Percentiles rank a stretch among this genome's conserved stretches.
phyloP scores from a whole-genome alignment of 257 asterid genomes.

The Craterostigma plantagineum region DNA sequence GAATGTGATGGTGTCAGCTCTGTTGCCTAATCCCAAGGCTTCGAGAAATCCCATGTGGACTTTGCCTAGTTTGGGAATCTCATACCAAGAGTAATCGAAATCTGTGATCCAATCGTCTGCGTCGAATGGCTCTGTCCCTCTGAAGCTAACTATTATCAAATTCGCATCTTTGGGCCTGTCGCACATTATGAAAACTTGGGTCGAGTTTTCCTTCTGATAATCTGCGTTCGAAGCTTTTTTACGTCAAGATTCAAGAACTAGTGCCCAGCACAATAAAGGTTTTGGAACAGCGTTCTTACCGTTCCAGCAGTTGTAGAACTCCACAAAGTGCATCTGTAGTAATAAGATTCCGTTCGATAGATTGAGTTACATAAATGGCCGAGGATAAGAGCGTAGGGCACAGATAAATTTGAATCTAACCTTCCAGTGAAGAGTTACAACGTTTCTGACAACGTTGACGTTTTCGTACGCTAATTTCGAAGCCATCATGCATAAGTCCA shows the following conservation, averaged over 20 bases:
- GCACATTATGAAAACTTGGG: slow-evolving; percentile 77
- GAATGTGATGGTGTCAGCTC: slow-evolving; percentile 42
- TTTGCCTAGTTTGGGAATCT: slow-evolving; percentile 67
- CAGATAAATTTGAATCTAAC: slow-evolving; percentile 13
- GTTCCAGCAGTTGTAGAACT: slow-evolving; percentile 89
- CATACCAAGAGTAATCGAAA: slow-evolving; percentile 93
- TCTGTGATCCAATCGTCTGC: slow-evolving; percentile 95
- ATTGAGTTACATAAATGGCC: not conserved
- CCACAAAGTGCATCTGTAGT: slow-evolving; percentile 91
- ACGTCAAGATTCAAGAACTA: not conserved
- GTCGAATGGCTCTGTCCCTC: slow-evolving; percentile 94
- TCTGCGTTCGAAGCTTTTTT: slow-evolving; percentile 17
- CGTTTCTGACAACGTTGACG: slow-evolving; percentile 47
- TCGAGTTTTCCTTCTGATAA: slow-evolving; percentile 54
- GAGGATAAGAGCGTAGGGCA: not conserved
- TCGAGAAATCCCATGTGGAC: slow-evolving; percentile 93
- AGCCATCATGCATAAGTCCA: slow-evolving; percentile 84
- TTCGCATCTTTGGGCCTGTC: slow-evolving; percentile 68
- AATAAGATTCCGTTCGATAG: slow-evolving; percentile 2
- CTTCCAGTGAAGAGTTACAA: slow-evolving; percentile 71
- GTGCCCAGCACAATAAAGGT: not conserved
- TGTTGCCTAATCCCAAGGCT: slow-evolving; percentile 84
- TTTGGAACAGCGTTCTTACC: slow-evolving; percentile 23
- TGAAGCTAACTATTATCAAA: slow-evolving; percentile 58
- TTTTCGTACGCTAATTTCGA: slow-evolving; percentile 86